Base-by-base conservation (phyloP, 2,329 filamentous ascomycete species). In the Ophiosphaerella korrae region DNA sequence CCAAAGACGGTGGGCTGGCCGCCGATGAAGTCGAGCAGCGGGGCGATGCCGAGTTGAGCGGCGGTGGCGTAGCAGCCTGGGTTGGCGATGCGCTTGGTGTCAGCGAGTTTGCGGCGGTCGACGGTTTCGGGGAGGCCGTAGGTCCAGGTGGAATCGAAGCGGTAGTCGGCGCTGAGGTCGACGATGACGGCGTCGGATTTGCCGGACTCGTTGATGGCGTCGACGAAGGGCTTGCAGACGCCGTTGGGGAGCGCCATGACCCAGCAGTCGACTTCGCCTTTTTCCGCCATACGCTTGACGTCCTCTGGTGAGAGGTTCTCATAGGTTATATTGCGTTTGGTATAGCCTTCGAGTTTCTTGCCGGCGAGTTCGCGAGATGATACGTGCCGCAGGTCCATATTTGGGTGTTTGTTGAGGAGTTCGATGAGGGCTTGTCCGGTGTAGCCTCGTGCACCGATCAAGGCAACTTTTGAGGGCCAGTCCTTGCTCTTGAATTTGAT, bases 221-320 rank as follows among this genome's bases (percentile, higher is more conserved):
- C 90, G 8, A 97, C 88, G 63, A 88, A 99, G 0, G 94, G 92
- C 77, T 92, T 89, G 84, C 91, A 97, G 42, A 96, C 91, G 54
- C 90, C 90, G 69, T 97, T 99, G 38, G 93, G 94, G 26, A 97
- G 85, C 32, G 94, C 94, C 90, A 97, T 94, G 38, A 97, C 90
- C 92, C 92, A 97, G 77, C 90, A 94, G 78, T 97, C 93, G 42
- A 97, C 87, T 66, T 92, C 85, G 44, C 89, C 89, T 29, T 88
- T 85, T 71, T 89, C 87, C 56, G 94, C 90, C 84, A 97, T 90
- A 50, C 86, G 83, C 57, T 86, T 85, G 11, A 96, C 87, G 62
- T 97, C 93, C 60, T 97, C 93, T 6, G 91, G 84, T 48, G 84
- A 87, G 38, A 97, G 80, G 73, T 92, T 96, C 75, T 96, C 91